Conservation (phyloP, 179 eudicot species). For the Vitellaria paradoxa region DNA sequence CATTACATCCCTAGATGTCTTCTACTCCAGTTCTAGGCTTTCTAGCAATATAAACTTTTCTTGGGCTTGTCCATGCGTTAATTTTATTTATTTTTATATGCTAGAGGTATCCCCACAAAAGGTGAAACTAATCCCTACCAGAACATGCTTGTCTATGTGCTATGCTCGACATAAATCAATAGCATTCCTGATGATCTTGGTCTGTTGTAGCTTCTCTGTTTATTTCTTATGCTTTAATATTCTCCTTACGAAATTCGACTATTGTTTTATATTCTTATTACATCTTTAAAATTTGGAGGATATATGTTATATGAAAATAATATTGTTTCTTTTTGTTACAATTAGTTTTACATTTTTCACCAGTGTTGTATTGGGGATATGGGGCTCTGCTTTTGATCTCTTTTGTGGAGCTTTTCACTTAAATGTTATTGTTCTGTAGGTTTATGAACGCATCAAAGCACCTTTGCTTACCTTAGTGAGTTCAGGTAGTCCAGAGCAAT, state of each 20-base stretch:
- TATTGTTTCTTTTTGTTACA: not conserved
- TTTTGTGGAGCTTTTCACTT: conserved; percentile 10
- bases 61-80: not conserved
- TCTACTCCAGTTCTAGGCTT: not conserved
- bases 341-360: not conserved
- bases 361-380: not conserved
- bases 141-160: too few relatives aligned
- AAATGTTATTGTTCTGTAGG: conserved; percentile 38
- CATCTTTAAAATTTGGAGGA: not conserved
- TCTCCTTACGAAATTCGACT: not conserved
- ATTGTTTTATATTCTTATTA: not conserved
- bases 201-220: not conserved
- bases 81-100: not conserved
- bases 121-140: too few relatives aligned
- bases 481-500: conserved; percentile 92
- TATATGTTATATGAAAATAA: not conserved
- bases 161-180: not conserved
- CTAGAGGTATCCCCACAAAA: too few relatives aligned
- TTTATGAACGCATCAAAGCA: conserved; percentile 95
- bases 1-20: not conserved
- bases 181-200: not conserved
- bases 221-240: not conserved
- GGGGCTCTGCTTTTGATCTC: conserved; percentile 6
- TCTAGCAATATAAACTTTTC: not conserved
- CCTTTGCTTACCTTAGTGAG: conserved; percentile 92